Evolutionary conservation across 805 yeast genomes (phyloP).

Genomic region (Metschnikowia gelsemii): DNA sequence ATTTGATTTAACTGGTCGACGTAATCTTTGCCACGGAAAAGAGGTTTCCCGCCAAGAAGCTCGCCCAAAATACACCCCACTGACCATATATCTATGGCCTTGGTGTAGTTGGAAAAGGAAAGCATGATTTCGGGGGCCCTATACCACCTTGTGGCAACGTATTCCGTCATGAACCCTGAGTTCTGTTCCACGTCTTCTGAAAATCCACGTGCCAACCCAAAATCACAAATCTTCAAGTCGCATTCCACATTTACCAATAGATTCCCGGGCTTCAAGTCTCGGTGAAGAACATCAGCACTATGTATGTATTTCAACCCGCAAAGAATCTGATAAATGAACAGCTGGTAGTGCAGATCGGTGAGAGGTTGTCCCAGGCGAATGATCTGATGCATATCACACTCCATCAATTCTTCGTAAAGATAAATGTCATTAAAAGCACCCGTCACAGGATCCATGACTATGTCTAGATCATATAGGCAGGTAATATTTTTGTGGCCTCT

Average conservation of each 20-base stretch:
- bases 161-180: constrained; percentile 93
- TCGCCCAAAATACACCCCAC: constrained; percentile 97
- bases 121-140: constrained; percentile 98
- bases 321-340: constrained; percentile 85
- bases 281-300: constrained; percentile 86
- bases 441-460: constrained; percentile 62
- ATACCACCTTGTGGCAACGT: constrained; percentile 98
- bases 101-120: constrained; percentile 89
- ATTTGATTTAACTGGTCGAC: constrained; percentile 93
- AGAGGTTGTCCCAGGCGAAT: constrained; percentile 90
- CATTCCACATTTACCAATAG: constrained; percentile 93
- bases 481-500: constrained; percentile 96
- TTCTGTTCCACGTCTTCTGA: constrained; percentile 78
- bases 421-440: constrained; percentile 87
- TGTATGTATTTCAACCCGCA: constrained; percentile 91
- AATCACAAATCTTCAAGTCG: constrained; percentile 93
- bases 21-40: constrained; percentile 93
- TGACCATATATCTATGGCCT: constrained; percentile 97
- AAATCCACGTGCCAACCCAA: constrained; percentile 92
- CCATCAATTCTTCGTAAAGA: constrained; percentile 95
- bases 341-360: constrained; percentile 93
- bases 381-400: constrained; percentile 97
- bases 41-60: constrained; percentile 83
- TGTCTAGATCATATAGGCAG: constrained; percentile 90
- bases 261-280: constrained; percentile 94